Percentiles rank a stretch among this genome's conserved stretches.
These are phyloP conservation scores for Suillus luteus DNA, from an alignment of 768 basidiomycete genomes.

Conservation along the genomic window DNA sequence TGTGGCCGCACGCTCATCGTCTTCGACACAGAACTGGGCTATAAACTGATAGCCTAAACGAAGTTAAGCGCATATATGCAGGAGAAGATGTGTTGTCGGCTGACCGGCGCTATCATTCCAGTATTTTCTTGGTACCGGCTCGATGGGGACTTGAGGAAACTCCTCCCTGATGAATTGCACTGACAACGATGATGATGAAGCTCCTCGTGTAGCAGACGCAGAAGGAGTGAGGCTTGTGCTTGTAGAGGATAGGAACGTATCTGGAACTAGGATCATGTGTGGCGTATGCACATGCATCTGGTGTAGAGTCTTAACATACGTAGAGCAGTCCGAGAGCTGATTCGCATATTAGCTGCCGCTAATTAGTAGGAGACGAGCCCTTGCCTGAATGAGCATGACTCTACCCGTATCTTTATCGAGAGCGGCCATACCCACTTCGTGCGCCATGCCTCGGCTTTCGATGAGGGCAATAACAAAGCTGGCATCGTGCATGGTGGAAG, in stretches of 20 bases:
- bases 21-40: conserved; percentile 73
- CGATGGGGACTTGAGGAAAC: conserved; percentile 66
- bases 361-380: conserved; percentile 9
- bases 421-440: conserved; percentile 87
- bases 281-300: conserved; percentile 82
- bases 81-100: conserved; percentile 9
- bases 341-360: conserved; percentile 10
- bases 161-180: conserved; percentile 75
- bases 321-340: conserved; percentile 83
- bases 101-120: conserved; percentile 85
- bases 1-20: conserved; percentile 80
- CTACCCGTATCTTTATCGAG: conserved; percentile 79
- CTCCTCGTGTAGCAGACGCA: conserved; percentile 45
- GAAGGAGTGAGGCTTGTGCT: conserved; percentile 42
- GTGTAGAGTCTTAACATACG: conserved; percentile 86
- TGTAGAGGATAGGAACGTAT: conserved; percentile 69
- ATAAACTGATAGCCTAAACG: conserved; percentile 63
- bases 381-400: conserved; percentile 79
- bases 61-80: neutral
- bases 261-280: conserved; percentile 72
- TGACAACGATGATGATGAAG: conserved; percentile 56
- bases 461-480: conserved; percentile 69
- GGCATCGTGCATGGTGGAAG: conserved; percentile 57
- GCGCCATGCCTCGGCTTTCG: conserved; percentile 75
- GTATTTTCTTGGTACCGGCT: conserved; percentile 73